These are phyloP conservation scores for Fusarium sp. DNA, from an alignment of 2,329 filamentous ascomycete genomes.

Conservation along the genomic window DNA sequence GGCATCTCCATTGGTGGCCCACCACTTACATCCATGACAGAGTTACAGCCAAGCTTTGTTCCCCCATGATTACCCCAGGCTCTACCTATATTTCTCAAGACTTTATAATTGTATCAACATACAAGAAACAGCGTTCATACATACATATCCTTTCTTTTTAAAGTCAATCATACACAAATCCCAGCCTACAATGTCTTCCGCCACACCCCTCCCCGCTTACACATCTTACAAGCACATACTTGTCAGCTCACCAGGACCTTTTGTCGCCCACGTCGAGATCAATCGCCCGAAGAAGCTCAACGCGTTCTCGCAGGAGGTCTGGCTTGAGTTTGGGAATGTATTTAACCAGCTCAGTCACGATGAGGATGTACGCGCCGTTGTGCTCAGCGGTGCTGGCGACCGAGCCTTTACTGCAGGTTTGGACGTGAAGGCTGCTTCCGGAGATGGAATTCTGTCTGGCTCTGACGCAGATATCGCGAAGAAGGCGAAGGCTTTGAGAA, in stretches of 20 bases:
- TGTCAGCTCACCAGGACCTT: conserved; percentile 76
- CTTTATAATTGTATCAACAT: not conserved
- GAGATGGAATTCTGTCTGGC: conserved; percentile 60
- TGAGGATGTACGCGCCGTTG: conserved; percentile 78
- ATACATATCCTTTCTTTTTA: not conserved
- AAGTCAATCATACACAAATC: not conserved
- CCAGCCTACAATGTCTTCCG: conserved; percentile 39
- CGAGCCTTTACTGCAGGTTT: conserved; percentile 88
- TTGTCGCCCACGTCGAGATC: conserved; percentile 92
- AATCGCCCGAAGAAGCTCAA: conserved; percentile 90
- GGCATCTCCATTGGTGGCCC: conserved; percentile 40
- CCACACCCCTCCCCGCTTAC: conserved; percentile 55
- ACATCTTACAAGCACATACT: conserved; percentile 74
- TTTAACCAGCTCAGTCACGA: conserved; percentile 80
- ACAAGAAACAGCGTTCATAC: not conserved
- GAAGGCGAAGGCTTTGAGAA: conserved; percentile 70
- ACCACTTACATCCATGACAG: conserved; percentile 22
- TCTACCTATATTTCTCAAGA: not conserved
- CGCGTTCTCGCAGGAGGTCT: conserved; percentile 87
- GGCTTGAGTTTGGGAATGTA: conserved; percentile 80
- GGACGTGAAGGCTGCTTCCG: conserved; percentile 79
- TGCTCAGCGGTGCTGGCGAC: conserved; percentile 85
- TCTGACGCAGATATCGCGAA: conserved; percentile 70
- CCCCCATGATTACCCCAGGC: conserved; percentile 1
- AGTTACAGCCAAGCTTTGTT: conserved; percentile 19